A percentile compares a stretch with the other conserved stretches of the same genome.
Evolutionary conservation across 2,329 filamentous ascomycete genomes (phyloP).

Genomic region (Ophiostoma himal-ulmi): DNA sequence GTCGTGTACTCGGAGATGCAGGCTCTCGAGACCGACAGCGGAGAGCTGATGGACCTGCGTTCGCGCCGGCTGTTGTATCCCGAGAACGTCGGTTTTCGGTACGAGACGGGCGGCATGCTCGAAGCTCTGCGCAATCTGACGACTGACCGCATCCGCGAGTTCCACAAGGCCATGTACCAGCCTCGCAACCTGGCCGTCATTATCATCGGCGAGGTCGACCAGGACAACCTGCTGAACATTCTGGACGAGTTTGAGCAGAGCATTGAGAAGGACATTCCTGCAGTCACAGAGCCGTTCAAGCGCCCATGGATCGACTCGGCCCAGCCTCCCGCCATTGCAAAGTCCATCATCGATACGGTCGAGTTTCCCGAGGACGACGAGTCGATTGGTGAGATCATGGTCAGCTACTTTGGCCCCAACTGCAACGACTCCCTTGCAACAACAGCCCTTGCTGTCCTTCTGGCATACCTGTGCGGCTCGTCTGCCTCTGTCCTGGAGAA

Average conservation of each 20-base stretch:
- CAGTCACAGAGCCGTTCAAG: slow-evolving; percentile 67
- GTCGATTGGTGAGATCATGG: slow-evolving; percentile 78
- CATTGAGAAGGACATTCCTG: slow-evolving; percentile 75
- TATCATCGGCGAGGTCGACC: slow-evolving; percentile 86
- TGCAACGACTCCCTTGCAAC: slow-evolving; percentile 63
- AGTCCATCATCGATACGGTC: slow-evolving; percentile 69
- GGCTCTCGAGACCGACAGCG: slow-evolving; percentile 76
- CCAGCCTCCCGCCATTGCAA: slow-evolving; percentile 64
- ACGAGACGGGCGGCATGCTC: slow-evolving; percentile 98
- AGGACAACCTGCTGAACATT: slow-evolving; percentile 70
- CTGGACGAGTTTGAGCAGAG: slow-evolving; percentile 84
- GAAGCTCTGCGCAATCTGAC: slow-evolving; percentile 81
- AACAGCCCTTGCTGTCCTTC: slow-evolving; percentile 70
- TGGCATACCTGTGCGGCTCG: slow-evolving; percentile 86
- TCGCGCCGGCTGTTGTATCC: slow-evolving; percentile 79
- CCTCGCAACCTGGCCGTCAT: slow-evolving; percentile 90
- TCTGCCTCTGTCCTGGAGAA: slow-evolving; percentile 92
- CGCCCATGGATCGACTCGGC: slow-evolving; percentile 87
- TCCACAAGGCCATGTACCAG: slow-evolving; percentile 96
- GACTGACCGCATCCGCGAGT: slow-evolving; percentile 83
- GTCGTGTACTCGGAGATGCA: slow-evolving; percentile 99
- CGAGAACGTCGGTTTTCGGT: slow-evolving; percentile 83
- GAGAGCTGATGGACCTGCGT: slow-evolving; percentile 80
- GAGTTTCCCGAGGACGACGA: slow-evolving; percentile 97
- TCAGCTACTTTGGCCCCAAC: slow-evolving; percentile 81